These are phyloP conservation scores for Aspergillus bridgeri DNA, from an alignment of 495 filamentous ascomycete genomes.

Conservation along the genomic window DNA sequence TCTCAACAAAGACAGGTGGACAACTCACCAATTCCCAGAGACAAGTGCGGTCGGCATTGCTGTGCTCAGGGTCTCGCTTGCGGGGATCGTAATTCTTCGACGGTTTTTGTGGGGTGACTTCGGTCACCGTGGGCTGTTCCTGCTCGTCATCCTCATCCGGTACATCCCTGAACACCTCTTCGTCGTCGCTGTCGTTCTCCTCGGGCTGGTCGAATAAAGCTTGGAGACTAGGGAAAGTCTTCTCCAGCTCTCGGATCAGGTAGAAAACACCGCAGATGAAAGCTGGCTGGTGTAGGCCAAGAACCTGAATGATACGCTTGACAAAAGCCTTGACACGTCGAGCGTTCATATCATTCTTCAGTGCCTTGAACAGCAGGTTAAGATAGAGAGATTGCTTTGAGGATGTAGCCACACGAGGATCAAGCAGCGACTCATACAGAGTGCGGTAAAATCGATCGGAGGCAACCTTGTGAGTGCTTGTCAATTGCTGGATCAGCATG, in stretches of 20 bases:
- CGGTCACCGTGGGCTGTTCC: slow-evolving; percentile 19
- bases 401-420: slow-evolving; percentile 79
- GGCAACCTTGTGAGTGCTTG: slow-evolving; percentile 68
- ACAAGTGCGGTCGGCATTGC: slow-evolving; percentile 84
- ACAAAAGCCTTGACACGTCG: slow-evolving; percentile 92
- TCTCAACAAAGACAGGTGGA: neutral
- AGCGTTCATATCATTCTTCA: slow-evolving; percentile 82
- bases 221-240: slow-evolving; percentile 68
- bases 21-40: slow-evolving; percentile 80
- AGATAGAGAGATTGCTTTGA: slow-evolving; percentile 95
- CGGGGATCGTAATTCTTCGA: slow-evolving; percentile 68
- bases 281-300: slow-evolving; percentile 80
- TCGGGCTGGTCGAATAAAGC: slow-evolving; percentile 71
- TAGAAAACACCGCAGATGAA: slow-evolving; percentile 90
- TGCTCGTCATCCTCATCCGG: slow-evolving; percentile 51
- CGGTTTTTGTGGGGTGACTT: slow-evolving; percentile 23
- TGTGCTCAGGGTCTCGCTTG: slow-evolving; percentile 86
- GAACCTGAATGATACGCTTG: slow-evolving; percentile 86
- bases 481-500: slow-evolving; percentile 92
- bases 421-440: slow-evolving; percentile 89
- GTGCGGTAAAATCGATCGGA: slow-evolving; percentile 92
- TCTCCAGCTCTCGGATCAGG: slow-evolving; percentile 75
- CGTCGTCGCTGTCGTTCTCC: slow-evolving; percentile 60
- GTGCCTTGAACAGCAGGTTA: slow-evolving; percentile 80
- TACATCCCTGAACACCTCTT: slow-evolving; percentile 71